phyloP scores from a whole-genome alignment of 2,329 filamentous ascomycete species.

The Penicillium sp. region DNA sequence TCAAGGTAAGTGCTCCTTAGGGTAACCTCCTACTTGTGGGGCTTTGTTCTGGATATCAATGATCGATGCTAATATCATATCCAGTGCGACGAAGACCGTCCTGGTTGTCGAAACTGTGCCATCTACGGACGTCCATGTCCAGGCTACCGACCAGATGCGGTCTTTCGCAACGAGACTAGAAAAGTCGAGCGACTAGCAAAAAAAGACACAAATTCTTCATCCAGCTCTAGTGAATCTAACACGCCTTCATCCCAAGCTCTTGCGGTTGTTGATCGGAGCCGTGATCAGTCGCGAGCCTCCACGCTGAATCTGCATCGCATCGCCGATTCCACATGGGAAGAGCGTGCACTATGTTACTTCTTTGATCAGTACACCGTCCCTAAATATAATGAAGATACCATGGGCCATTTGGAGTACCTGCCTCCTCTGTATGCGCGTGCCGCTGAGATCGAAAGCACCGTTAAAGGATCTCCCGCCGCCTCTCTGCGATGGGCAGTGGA shows the following conservation, averaged over 20 bases:
- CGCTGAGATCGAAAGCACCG: constrained; percentile 15
- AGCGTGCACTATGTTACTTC: constrained; percentile 40
- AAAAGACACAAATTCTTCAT: constrained; percentile 11
- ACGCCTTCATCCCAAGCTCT: constrained; percentile 3
- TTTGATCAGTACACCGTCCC: constrained; percentile 38
- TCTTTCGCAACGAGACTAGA: constrained; percentile 35
- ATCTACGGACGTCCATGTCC: constrained; percentile 37
- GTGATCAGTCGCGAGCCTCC: background rate
- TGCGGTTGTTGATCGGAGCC: background rate
- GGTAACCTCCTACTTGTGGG: background rate
- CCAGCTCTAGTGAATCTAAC: constrained; percentile 1
- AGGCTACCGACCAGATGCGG: constrained; percentile 34
- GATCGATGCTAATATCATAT: background rate
- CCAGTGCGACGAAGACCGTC: constrained; percentile 37
- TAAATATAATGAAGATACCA: constrained; percentile 21
- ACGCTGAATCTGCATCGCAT: constrained; percentile 19
- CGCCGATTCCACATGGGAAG: constrained; percentile 33
- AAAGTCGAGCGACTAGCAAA: constrained; percentile 29
- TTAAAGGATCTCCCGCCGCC: constrained; percentile 17
- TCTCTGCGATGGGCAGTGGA: constrained; percentile 36
- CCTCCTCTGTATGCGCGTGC: constrained; percentile 33
- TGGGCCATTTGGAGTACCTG: constrained; percentile 36
- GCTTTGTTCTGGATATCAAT: background rate
- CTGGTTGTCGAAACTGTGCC: constrained; percentile 35
- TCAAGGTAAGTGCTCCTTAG: constrained; percentile 31